Percentiles rank a stretch among this genome's conserved stretches.
These are phyloP conservation scores for Colletotrichum melonis DNA, from an alignment of 2,329 filamentous ascomycete genomes.

Conservation along the genomic window DNA sequence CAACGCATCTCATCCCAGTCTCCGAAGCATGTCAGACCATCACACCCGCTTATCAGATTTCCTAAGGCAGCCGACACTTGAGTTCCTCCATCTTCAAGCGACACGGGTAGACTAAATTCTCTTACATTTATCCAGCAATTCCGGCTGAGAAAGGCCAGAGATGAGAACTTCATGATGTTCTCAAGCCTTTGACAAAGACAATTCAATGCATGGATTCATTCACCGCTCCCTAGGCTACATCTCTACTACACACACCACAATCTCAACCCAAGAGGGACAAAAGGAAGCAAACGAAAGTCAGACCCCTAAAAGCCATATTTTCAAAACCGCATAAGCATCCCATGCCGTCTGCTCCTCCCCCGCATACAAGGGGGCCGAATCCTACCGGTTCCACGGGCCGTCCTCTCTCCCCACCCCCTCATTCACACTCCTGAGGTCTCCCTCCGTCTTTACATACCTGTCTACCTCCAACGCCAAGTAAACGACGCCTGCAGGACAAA, in stretches of 20 bases:
- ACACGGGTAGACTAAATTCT: too few relatives aligned
- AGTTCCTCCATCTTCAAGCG: too few relatives aligned
- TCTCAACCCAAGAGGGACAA: not conserved
- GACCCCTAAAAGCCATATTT: too few relatives aligned
- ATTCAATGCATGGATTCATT: too few relatives aligned
- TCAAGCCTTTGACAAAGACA: too few relatives aligned
- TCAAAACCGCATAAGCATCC: not conserved
- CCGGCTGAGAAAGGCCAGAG: too few relatives aligned
- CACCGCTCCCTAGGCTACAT: not conserved
- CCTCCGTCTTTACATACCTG: not conserved
- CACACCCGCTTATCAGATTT: too few relatives aligned
- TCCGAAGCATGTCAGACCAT: not conserved
- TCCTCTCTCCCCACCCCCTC: not conserved
- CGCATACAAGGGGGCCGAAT: not conserved
- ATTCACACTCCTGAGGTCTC: not conserved
- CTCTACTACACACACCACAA: not conserved
- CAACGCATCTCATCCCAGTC: not conserved
- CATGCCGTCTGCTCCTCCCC: not conserved
- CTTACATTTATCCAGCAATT: too few relatives aligned
- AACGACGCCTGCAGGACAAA: not conserved
- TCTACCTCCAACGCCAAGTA: not conserved
- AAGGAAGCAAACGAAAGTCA: not conserved
- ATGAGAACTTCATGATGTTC: too few relatives aligned
- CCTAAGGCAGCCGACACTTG: too few relatives aligned
- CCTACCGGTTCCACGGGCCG: constrained; percentile 19